phyloP scores from a whole-genome alignment of 305 asterid genomes.

The Fraxinus velutina region DNA sequence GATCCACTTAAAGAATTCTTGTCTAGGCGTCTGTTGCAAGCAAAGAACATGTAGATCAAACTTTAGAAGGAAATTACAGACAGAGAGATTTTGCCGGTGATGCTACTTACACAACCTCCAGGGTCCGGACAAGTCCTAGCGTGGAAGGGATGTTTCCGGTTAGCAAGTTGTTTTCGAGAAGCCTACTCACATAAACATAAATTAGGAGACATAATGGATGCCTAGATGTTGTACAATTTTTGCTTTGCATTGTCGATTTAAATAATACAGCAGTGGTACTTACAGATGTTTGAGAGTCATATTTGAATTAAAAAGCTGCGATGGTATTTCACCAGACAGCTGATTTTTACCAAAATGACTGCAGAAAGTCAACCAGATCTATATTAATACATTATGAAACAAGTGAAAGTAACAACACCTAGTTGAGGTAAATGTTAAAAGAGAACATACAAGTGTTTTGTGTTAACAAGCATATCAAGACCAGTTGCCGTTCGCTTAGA shows the following conservation, averaged over 20 bases:
- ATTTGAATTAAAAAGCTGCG: conserved; percentile 53
- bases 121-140: conserved; percentile 47
- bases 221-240: background rate
- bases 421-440: background rate
- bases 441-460: conserved; percentile 69
- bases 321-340: conserved; percentile 69
- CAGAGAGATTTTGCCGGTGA: background rate
- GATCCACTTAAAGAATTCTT: conserved; percentile 54
- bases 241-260: background rate
- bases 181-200: conserved; percentile 45
- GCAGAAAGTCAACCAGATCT: conserved; percentile 18
- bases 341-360: conserved; percentile 81
- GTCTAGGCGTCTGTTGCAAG: conserved; percentile 68
- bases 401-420: background rate
- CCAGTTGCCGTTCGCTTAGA: conserved; percentile 61
- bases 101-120: conserved; percentile 78
- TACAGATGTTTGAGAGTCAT: conserved; percentile 71
- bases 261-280: conserved; percentile 26
- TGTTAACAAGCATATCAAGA: conserved; percentile 65
- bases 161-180: conserved; percentile 61
- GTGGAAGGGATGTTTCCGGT: conserved; percentile 67
- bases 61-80: background rate
- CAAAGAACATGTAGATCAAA: conserved; percentile 15
- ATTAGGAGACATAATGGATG: background rate
- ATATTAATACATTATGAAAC: conserved; percentile 2